Base-by-base conservation (phyloP, 148 eudicot species). In the Fagopyrum homotropicum region DNA sequence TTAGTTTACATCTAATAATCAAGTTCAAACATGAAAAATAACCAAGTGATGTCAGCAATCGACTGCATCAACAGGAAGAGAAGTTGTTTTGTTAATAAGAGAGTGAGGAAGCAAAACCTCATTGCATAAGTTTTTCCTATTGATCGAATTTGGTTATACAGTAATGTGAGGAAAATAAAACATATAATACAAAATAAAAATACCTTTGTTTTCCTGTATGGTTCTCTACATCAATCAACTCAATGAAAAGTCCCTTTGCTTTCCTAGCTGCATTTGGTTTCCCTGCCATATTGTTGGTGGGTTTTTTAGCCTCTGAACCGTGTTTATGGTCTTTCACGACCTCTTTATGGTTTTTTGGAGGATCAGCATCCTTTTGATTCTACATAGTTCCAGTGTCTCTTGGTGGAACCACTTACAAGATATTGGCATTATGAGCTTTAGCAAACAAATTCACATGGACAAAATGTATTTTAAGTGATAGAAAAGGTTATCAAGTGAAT, bases 191-290 rank as follows among this genome's bases (percentile, higher is more conserved):
- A 64, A 59, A 19, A 59, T 59, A 22, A 59, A 35, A 59, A 74
- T 78, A 87, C 97, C 89, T 89, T 76, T 88, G 98, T 75, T 87
- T 93, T 69, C 89, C 91, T 45, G 98, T 85, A 80, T 76, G 73
- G 14, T 45, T 81, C 57, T 80, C 88, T 72, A 75, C 88, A 56
- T 81, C 83, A 76, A 79, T 75, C 51, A 72, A 74, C 73, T 56
- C 83, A 77, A 71, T 80, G 55, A 75, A 26, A 40, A 75, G 74
- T 73, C 50, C 73, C 73, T 82, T 77, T 46, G 74, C 81, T 79
- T 86, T 85, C 79, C 71, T 84, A 59, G 81, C 72, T 83, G 83
- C 75, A 46, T 51, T 56, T 19, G 72, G 22, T 76, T 79, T 80
- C 71, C 75, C 86, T 85, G 76, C 11, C 30, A 30, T n/a, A 64